These are phyloP conservation scores for Kalmusia sp. DNA, from an alignment of 2,329 filamentous ascomycete genomes.

Conservation along the genomic window DNA sequence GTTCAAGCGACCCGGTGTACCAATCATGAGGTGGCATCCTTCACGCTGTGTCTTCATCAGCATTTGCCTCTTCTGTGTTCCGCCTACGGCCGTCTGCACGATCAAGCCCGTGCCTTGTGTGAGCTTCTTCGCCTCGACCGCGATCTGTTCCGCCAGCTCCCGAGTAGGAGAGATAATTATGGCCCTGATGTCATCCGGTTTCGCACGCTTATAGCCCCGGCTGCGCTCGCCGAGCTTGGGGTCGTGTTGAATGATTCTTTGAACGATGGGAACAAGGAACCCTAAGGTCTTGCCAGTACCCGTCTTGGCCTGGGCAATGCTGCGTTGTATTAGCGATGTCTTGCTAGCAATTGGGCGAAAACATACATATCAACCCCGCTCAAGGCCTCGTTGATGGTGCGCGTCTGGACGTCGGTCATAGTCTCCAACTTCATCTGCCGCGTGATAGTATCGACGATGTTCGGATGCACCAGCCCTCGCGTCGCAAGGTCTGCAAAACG, in stretches of 20 bases:
- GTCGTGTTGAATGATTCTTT: constrained; percentile 74
- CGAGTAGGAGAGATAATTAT: constrained; percentile 69
- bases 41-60: constrained; percentile 71
- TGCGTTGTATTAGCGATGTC: constrained; percentile 25
- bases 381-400: constrained; percentile 81
- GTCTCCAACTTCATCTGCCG: constrained; percentile 75
- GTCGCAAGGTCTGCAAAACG: constrained; percentile 53
- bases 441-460: constrained; percentile 73
- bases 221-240: constrained; percentile 63
- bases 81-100: constrained; percentile 85
- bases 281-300: constrained; percentile 96
- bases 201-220: constrained; percentile 49
- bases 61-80: constrained; percentile 77
- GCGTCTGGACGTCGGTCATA: constrained; percentile 92
- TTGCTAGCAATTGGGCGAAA: background rate
- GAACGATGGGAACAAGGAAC: constrained; percentile 85
- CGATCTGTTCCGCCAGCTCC: constrained; percentile 70
- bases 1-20: constrained; percentile 85
- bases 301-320: constrained; percentile 89
- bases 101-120: constrained; percentile 69
- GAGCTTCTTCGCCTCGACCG: constrained; percentile 75
- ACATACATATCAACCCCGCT: constrained; percentile 83
- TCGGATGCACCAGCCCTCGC: constrained; percentile 64
- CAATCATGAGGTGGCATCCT: constrained; percentile 89
- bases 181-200: constrained; percentile 62